Evolutionary conservation across 139 green algal species (phyloP).

Genomic region (Chlorella sp.): DNA sequence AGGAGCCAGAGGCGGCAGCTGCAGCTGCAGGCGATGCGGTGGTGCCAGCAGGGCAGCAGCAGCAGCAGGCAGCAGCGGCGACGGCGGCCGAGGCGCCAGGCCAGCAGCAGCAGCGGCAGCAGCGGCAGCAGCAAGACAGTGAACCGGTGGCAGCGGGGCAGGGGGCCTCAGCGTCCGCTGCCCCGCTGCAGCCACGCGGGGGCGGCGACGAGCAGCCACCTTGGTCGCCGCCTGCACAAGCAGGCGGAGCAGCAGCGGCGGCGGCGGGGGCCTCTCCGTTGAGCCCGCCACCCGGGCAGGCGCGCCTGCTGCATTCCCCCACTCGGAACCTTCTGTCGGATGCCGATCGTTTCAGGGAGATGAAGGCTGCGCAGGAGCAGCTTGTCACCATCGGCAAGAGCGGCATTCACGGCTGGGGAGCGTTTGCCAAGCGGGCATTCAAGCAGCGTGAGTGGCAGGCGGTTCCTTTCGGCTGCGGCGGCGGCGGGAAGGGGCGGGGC

Average conservation of each 20-base stretch:
- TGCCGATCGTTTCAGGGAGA: constrained; percentile 52
- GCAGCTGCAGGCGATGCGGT: background rate
- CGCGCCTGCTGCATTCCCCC: background rate
- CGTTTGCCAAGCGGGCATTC: constrained; percentile 72
- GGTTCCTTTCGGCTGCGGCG: background rate
- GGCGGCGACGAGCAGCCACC: background rate
- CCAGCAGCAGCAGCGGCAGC: background rate
- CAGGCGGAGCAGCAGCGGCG: background rate
- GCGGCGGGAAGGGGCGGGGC: too few species aligned
- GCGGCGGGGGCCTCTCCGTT: background rate
- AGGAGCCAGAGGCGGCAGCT: background rate
- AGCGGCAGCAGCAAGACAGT: background rate
- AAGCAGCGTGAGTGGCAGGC: constrained; percentile 47
- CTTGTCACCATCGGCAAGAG: constrained; percentile 76
- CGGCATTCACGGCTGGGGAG: constrained; percentile 86
- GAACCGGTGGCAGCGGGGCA: too few species aligned
- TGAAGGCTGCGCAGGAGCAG: constrained; percentile 42
- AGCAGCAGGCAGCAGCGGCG: background rate
- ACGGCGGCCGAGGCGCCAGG: background rate
- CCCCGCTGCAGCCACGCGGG: background rate
- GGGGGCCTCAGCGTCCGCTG: too few species aligned
- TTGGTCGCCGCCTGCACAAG: background rate
- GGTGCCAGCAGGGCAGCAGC: background rate
- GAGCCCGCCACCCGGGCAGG: background rate
- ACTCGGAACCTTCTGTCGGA: constrained; percentile 9